A percentile compares a stretch with the other conserved stretches of the same genome.
phyloP scores from a whole-genome alignment of 768 basidiomycete genomes.

The Neoboletus brunneissimus region DNA sequence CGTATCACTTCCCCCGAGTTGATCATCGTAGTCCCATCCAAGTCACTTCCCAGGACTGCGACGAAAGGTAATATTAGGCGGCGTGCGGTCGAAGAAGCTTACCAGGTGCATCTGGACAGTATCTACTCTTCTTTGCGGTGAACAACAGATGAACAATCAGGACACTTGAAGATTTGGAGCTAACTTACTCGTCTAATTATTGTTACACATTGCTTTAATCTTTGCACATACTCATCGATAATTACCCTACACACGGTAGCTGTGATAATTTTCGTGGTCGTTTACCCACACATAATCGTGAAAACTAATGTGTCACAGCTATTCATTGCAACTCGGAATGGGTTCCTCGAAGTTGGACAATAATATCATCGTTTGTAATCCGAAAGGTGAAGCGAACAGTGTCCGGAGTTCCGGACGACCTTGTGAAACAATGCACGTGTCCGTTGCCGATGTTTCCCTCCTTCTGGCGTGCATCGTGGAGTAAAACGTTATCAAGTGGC shows the following conservation, averaged over 20 bases:
- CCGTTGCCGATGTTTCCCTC: conserved; percentile 17
- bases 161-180: neutral
- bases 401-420: conserved; percentile 25
- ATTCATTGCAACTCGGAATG: neutral
- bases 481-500: conserved; percentile 16
- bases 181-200: conserved; percentile 21
- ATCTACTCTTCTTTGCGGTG: conserved; percentile 43
- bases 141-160: neutral
- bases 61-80: conserved; percentile 84
- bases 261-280: conserved; percentile 11
- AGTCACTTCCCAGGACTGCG: conserved; percentile 71
- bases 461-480: conserved; percentile 18
- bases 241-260: conserved; percentile 19
- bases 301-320: conserved; percentile 8
- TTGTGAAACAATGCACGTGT: conserved; percentile 28
- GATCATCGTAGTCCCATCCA: conserved; percentile 62
- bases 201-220: neutral
- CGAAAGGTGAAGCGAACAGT: conserved; percentile 22
- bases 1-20: conserved; percentile 63
- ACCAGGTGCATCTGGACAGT: conserved; percentile 53
- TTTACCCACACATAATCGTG: neutral
- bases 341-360: conserved; percentile 1
- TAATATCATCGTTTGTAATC: conserved; percentile 21
- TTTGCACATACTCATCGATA: conserved; percentile 9
- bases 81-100: conserved; percentile 68